Evolutionary conservation across 2,329 filamentous ascomycete genomes (phyloP).

Genomic region (Rutstroemia sp.): DNA sequence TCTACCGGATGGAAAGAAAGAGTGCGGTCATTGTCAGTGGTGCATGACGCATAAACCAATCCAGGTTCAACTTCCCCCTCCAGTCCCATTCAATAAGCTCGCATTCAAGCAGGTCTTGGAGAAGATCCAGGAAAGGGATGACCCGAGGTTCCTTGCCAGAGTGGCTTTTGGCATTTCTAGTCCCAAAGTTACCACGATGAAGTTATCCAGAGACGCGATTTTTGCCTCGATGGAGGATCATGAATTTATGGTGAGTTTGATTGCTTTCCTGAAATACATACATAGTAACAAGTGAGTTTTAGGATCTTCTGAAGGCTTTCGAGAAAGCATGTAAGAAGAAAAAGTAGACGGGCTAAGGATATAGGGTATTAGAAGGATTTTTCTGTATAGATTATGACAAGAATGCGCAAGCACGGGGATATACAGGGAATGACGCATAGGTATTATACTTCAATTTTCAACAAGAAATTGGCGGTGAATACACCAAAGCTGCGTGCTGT

Average conservation of each 20-base stretch:
- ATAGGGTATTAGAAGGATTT: neutral
- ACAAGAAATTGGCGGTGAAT: too few species aligned
- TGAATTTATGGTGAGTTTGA: slow-evolving; percentile 39
- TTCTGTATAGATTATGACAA: too few species aligned
- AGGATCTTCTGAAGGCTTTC: slow-evolving; percentile 8
- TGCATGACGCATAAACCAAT: slow-evolving; percentile 35
- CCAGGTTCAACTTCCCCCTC: slow-evolving; percentile 33
- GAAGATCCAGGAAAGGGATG: slow-evolving; percentile 42
- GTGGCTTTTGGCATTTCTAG: slow-evolving; percentile 57
- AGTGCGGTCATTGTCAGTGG: slow-evolving; percentile 50
- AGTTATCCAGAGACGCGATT: slow-evolving; percentile 36
- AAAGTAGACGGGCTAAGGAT: neutral
- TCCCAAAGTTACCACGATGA: slow-evolving; percentile 43
- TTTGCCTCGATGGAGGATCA: slow-evolving; percentile 50
- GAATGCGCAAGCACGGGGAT: too few species aligned
- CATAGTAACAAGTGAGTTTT: neutral
- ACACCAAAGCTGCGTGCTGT: too few species aligned
- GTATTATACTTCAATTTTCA: too few species aligned
- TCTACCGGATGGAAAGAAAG: slow-evolving; percentile 34
- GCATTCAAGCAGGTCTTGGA: slow-evolving; percentile 39
- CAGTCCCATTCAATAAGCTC: slow-evolving; percentile 32
- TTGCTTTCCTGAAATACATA: neutral
- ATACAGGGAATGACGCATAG: too few species aligned
- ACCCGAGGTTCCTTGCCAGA: slow-evolving; percentile 50
- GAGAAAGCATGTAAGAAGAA: neutral